A percentile compares a stretch with the other conserved stretches of the same genome.
phyloP scores from a whole-genome alignment of 148 eudicot species.

The Cornus kousa region DNA sequence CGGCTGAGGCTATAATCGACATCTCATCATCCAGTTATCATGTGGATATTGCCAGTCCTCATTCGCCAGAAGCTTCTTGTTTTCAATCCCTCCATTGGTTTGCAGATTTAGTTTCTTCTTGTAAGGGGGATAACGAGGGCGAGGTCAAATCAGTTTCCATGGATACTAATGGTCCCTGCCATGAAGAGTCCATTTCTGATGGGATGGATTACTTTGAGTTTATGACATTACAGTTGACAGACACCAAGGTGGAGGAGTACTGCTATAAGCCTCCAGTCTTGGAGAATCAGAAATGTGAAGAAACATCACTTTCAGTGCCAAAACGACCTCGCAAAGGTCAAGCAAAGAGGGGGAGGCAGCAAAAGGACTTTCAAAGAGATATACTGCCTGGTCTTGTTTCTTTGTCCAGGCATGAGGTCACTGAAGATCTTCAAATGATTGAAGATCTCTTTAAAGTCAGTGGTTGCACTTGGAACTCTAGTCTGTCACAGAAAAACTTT shows the following conservation, averaged over 20 bases:
- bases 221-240: slow-evolving; percentile 42
- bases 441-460: slow-evolving; percentile 32
- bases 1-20: slow-evolving; percentile 42
- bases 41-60: neutral
- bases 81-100: slow-evolving; percentile 31
- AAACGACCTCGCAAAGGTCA: slow-evolving; percentile 33
- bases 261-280: neutral
- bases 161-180: neutral
- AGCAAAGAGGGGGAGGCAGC: slow-evolving; percentile 33
- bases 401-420: slow-evolving; percentile 36
- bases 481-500: slow-evolving; percentile 16
- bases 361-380: slow-evolving; percentile 46
- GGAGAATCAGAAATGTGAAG: slow-evolving; percentile 16
- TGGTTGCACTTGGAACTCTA: slow-evolving; percentile 26
- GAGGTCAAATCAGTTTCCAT: neutral
- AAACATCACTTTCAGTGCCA: neutral
- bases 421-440: slow-evolving; percentile 38
- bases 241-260: slow-evolving; percentile 18
- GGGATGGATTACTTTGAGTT: slow-evolving; percentile 50
- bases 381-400: slow-evolving; percentile 40
- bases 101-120: slow-evolving; percentile 31
- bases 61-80: neutral
- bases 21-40: slow-evolving; percentile 25
- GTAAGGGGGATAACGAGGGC: neutral
- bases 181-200: slow-evolving; percentile 24